Evolutionary conservation across 805 yeast genomes (phyloP).

Genomic region (Hagleromyces aurorensis): DNA sequence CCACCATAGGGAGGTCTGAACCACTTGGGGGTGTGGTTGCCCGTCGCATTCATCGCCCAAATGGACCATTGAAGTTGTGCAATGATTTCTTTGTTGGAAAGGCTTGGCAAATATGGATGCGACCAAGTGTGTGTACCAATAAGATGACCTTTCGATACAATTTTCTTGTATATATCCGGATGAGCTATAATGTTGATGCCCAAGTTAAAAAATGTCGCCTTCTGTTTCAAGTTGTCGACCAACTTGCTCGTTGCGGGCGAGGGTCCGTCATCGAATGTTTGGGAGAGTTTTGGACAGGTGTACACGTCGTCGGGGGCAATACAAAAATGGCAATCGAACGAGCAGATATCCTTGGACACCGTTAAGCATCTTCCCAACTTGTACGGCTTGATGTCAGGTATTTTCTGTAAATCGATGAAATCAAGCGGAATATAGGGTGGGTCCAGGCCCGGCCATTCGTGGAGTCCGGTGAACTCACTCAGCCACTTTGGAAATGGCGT

Average conservation of each 20-base stretch:
- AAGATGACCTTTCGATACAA: conserved; percentile 60
- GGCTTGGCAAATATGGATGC: conserved; percentile 72
- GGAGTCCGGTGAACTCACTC: conserved; percentile 59
- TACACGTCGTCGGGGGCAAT: conserved; percentile 65
- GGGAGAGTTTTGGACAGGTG: conserved; percentile 68
- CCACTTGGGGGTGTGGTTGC: conserved; percentile 80
- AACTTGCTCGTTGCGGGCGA: conserved; percentile 59
- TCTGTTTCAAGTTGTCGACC: conserved; percentile 43
- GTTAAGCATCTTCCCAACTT: conserved; percentile 51
- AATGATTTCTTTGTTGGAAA: conserved; percentile 70
- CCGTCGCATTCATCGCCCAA: conserved; percentile 97
- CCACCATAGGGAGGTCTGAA: conserved; percentile 98
- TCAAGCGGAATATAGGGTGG: conserved; percentile 86
- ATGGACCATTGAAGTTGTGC: conserved; percentile 93
- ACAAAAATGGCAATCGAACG: conserved; percentile 83
- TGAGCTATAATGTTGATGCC: conserved; percentile 72
- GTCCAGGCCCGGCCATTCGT: conserved; percentile 74
- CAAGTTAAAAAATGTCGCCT: conserved; percentile 75
- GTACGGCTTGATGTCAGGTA: conserved; percentile 46
- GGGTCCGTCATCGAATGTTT: conserved; percentile 96
- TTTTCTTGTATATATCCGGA: conserved; percentile 62
- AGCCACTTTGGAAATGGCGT: conserved; percentile 78
- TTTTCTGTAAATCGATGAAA: conserved; percentile 47
- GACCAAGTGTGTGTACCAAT: conserved; percentile 91
- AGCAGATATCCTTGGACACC: conserved; percentile 48